These are phyloP conservation scores for Mycosphaerella arachidis DNA, from an alignment of 2,329 filamentous ascomycete species.

Conservation along the genomic window DNA sequence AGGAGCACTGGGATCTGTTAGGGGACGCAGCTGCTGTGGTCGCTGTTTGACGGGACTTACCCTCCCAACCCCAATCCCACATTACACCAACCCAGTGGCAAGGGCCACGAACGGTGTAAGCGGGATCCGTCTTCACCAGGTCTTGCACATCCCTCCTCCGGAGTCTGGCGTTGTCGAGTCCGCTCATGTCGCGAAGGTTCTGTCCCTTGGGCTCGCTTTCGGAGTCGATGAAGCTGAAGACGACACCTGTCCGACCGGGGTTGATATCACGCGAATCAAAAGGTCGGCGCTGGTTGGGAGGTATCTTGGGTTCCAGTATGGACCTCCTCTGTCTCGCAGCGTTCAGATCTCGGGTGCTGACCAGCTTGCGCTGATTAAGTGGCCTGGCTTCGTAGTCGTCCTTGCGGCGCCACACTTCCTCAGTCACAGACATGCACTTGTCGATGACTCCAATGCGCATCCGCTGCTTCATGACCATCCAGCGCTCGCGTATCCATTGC, in stretches of 20 bases:
- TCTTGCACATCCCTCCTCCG: conserved; percentile 5
- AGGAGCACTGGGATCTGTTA: neutral
- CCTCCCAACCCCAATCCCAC: conserved; percentile 69
- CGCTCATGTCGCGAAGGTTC: conserved; percentile 3
- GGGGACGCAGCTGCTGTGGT: conserved; percentile 1
- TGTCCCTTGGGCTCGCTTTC: conserved; percentile 11
- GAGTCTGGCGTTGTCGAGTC: neutral
- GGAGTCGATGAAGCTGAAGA: conserved; percentile 28
- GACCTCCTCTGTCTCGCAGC: conserved; percentile 23
- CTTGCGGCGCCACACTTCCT: conserved; percentile 62
- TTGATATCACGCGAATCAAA: conserved; percentile 16
- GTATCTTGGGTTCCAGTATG: conserved; percentile 12
- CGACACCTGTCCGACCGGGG: conserved; percentile 31
- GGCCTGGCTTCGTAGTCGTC: conserved; percentile 48
- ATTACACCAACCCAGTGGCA: conserved; percentile 69
- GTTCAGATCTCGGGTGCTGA: conserved; percentile 36
- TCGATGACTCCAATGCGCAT: conserved; percentile 66
- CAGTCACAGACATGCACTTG: conserved; percentile 59
- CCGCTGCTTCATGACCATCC: conserved; percentile 56
- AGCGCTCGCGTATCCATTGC: conserved; percentile 60
- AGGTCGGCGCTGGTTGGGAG: conserved; percentile 9
- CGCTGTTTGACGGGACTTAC: conserved; percentile 42
- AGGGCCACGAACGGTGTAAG: conserved; percentile 61
- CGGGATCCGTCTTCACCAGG: conserved; percentile 31
- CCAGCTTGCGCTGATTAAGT: conserved; percentile 28